These are phyloP conservation scores for Pichia kluyveri DNA, from an alignment of 805 yeast genomes.

Conservation along the genomic window DNA sequence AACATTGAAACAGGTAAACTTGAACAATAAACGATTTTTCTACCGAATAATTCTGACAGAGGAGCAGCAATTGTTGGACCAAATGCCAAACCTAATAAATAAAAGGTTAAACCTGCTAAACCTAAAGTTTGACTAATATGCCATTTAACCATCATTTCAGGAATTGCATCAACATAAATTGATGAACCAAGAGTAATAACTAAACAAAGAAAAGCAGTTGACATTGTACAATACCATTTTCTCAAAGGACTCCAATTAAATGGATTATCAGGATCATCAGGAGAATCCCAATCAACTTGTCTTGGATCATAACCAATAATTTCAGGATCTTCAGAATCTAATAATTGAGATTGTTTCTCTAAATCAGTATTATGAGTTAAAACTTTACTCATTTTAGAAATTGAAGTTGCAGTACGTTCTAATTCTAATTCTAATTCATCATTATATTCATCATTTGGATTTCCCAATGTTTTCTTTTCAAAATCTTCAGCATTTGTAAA, in stretches of 20 bases:
- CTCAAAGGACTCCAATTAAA: conserved; percentile 57
- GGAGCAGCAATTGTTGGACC: conserved; percentile 72
- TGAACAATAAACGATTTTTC: conserved; percentile 49
- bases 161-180: conserved; percentile 55
- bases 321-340: conserved; percentile 17
- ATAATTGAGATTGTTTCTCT: conserved; percentile 12
- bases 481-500: conserved; percentile 1
- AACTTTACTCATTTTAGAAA: conserved; percentile 14
- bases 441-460: conserved; percentile 11
- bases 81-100: conserved; percentile 59
- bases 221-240: conserved; percentile 59
- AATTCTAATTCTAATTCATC: conserved; percentile 18
- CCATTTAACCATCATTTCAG: conserved; percentile 40
- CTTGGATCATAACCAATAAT: conserved; percentile 29
- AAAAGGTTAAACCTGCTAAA: conserved; percentile 60
- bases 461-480: not conserved
- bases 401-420: conserved; percentile 15
- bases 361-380: conserved; percentile 9
- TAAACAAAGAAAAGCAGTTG: conserved; percentile 55
- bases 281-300: conserved; percentile 47
- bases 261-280: conserved; percentile 56
- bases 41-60: conserved; percentile 58
- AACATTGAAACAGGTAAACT: conserved; percentile 62
- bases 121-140: conserved; percentile 52
- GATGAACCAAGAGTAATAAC: conserved; percentile 73